phyloP scores from a whole-genome alignment of 371 early-diverging fungal species.

The Rhizopus delemar region DNA sequence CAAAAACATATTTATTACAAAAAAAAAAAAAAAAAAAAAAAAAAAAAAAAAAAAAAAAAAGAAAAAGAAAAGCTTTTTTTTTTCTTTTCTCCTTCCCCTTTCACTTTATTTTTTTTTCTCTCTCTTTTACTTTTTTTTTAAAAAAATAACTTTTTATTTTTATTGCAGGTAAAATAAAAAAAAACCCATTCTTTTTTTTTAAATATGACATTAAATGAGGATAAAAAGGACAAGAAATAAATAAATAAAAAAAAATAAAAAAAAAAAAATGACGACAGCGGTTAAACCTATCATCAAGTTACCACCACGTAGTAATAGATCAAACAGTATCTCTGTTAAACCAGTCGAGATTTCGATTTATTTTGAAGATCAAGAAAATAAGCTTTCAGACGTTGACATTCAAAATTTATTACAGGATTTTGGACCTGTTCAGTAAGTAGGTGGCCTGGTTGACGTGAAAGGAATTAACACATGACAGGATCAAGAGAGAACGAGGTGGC shows the following conservation, averaged over 20 bases:
- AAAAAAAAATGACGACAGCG: constrained; percentile 4
- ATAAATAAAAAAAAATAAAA: not conserved
- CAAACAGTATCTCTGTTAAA: constrained; percentile 12
- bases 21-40: not conserved
- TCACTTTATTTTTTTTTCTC: not conserved
- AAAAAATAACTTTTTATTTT: too few species aligned
- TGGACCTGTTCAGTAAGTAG: constrained; percentile 21
- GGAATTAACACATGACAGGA: constrained; percentile 18
- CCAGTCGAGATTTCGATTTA: constrained; percentile 4
- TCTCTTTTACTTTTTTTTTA: not conserved
- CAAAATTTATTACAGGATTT: constrained; percentile 20
- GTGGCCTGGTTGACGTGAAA: too few species aligned
- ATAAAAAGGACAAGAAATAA: not conserved
- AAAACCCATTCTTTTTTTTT: too few species aligned
- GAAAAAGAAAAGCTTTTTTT: constrained; percentile 5
- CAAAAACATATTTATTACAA: not conserved
- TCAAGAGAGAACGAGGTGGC: constrained; percentile 35
- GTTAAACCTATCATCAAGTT: constrained; percentile 27
- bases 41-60: not conserved
- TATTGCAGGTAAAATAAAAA: not conserved
- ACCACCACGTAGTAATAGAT: constrained; percentile 28
- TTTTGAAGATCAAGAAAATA: constrained; percentile 20
- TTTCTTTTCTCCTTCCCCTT: too few species aligned
- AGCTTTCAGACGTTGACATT: constrained; percentile 19
- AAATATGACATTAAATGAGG: too few species aligned